These are phyloP conservation scores for Aspergillus bertholletiae DNA, from an alignment of 495 filamentous ascomycete species.

Conservation along the genomic window DNA sequence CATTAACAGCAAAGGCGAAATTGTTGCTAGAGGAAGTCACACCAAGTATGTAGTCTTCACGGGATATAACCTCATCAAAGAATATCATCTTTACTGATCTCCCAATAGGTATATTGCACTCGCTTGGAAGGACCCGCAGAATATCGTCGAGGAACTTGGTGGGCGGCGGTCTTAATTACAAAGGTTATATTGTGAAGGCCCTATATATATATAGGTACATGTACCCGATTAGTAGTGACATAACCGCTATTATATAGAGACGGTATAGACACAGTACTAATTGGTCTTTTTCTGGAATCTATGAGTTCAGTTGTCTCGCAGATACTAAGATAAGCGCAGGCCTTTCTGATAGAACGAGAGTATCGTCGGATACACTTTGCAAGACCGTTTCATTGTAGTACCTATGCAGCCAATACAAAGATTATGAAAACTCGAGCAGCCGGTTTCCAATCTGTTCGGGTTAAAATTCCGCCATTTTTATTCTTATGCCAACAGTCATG, in stretches of 20 bases:
- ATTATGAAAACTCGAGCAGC: too few species aligned
- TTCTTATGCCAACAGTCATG: background rate
- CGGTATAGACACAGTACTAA: too few species aligned
- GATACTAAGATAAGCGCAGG: too few species aligned
- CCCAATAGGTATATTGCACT: conserved; percentile 48
- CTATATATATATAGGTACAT: background rate
- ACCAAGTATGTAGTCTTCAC: conserved; percentile 68
- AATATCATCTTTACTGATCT: conserved; percentile 5
- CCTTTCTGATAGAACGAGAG: too few species aligned
- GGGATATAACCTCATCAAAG: background rate
- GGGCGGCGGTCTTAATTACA: conserved; percentile 6
- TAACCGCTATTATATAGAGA: background rate
- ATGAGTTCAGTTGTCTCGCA: too few species aligned
- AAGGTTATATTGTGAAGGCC: background rate
- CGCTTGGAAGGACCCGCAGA: conserved; percentile 58
- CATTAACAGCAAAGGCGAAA: conserved; percentile 66
- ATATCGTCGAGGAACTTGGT: conserved; percentile 48
- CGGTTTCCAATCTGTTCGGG: too few species aligned
- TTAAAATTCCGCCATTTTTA: background rate
- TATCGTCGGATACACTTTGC: too few species aligned
- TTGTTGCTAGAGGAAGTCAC: conserved; percentile 88
- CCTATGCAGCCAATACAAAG: too few species aligned
- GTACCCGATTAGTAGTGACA: background rate
- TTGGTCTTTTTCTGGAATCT: too few species aligned
- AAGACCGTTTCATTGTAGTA: too few species aligned